Base-by-base conservation (phyloP, 345 rosid genomes). In the Camelina sativa region DNA sequence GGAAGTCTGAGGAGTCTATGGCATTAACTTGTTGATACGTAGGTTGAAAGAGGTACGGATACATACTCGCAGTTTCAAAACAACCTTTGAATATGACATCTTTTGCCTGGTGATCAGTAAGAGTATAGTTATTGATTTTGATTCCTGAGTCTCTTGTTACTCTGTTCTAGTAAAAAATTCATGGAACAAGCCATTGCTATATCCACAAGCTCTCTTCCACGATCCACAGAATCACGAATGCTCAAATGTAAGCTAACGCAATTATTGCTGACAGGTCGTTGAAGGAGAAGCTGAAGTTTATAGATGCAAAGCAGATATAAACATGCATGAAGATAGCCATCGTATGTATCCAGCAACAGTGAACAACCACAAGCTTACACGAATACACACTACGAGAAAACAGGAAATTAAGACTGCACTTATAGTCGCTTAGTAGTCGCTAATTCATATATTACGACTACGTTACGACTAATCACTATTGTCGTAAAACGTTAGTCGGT, bases 1-100 rank as follows among this genome's bases (percentile, higher is more conserved):
- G 98, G 98, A 73, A 86, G 96, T 48, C 58, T 91, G 80, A 86
- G 98, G 82, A 87, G 97, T 84, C 96, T 94, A 87, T 72, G 93
- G 96, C 69, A 79, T 94, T 76, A 48, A 43, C 73, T 84, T 74
- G 80, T 91, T 93, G 64, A 86, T 17, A 58, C 79, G 35, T 35
- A 85, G 97, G 81, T 63, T 88, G 72, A 86, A 80, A 78, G 93
- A 91, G 96, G 97, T 93, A 80, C 4, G 50, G 46, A 13, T 60
- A 58, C 30, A 28, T 28, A 28, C 30, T 5, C 53, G 1, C 9
- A 0, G 70, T 56, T 65, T 44, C 40, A 10, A 44, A 17, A 22
- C 60, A 48, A 35, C 12, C 38, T 64, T 34, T 69, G 3, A 28
- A n/a, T 59, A 32, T 34, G 22, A 50, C 23, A 52, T 52, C 3